Base-by-base conservation (phyloP, 345 rosid species). In the Salix udensis region DNA sequence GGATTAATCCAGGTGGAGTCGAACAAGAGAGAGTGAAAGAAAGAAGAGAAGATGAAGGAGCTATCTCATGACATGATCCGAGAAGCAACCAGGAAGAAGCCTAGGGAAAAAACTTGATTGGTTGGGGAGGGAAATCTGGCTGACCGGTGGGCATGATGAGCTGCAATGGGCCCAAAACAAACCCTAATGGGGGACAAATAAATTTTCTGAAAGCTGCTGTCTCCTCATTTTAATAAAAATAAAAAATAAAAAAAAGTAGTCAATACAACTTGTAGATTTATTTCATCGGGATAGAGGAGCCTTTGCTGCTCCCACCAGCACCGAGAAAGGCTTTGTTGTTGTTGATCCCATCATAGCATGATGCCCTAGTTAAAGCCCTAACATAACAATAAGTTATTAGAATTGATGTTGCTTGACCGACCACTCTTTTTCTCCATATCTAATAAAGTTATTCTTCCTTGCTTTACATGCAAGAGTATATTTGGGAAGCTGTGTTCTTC, bases 401-500 rank as follows among this genome's bases (percentile, higher is more conserved):
- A 5, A 2, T 6, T 60, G 66, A 26, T 31, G 82, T 70, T 64
- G 36, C 76, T 66, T 66, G 58, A 68, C 70, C 82, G 50, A n/a
- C 55, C n/a, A 19, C 42, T 52, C 64, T 21, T 42, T 64, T 4
- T 42, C 76, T 62, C 1, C 60, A 14, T 65, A 12, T 37, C 34
- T 16, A 5, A 6, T 23, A 73, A 79, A 70, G 79, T 23, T 40
- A 40, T 40, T 74, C 70, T 71, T 52, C 60, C 70, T 78, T 84
- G 80, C 84, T 84, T 81, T 83, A 71, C 65, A 55, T 76, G 71
- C 48, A 71, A 78, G 87, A 86, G 90, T 77, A 87, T 87, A 76
- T 86, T 85, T 87, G 79, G 92, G 92, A 77, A 82, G 81, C 24
- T 80, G 90, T 83, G 90, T 82, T 58, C 76, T 82, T 58, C 76